Base-by-base conservation (phyloP, 768 basidiomycete species). In the Leccinum ochraceum region DNA sequence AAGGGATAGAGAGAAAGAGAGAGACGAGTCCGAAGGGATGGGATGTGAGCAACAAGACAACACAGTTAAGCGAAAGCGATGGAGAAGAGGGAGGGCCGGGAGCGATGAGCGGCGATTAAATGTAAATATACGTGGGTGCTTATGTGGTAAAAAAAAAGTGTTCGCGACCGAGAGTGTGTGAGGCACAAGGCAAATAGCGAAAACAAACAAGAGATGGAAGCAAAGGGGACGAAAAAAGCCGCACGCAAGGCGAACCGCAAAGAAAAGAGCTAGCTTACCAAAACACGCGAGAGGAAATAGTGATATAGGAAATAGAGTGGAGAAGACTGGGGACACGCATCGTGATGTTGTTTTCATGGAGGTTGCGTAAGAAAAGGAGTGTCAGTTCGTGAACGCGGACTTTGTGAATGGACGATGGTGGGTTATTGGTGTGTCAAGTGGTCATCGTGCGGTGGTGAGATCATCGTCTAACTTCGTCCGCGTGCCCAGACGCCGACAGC, bases 301-400 rank as follows among this genome's bases (percentile, higher is more conserved):
- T 48, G 24, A 60, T 13, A 13, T 24, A 44, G 53, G 17, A 6
- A 30, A 9, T 36, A 54, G 22, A 36, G 36, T 3, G 36, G 16
- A 34, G 16, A 14, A 30, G 17, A 30, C 28, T 4, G 9, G 16
- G 22, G 36, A 53, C 57, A 49, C 50, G 57, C 62, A 62, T 72
- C 73, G 58, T 73, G 63, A 66, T 57, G 52, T 46, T 56, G 58
- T 56, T 20, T 63, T 74, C 71, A 60, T 72, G 60, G 56, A 52
- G 56, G 55, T 46, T 61, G 63, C 65, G 67, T 73, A 58, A 62
- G 63, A 54, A 46, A 46, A 46, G 44, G 44, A 53, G 7, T 26
- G 37, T 34, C 55, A 53, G 62, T 46, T 74, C 72, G 60, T 74
- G 20, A 60, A 53, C 53, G 56, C 58, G 53, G 51, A 24, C 53